Percentiles rank a stretch among this genome's conserved stretches.
Evolutionary conservation across 1,284 basidiomycete genomes (phyloP).

Genomic region (Cutaneotrichosporon curvatum): DNA sequence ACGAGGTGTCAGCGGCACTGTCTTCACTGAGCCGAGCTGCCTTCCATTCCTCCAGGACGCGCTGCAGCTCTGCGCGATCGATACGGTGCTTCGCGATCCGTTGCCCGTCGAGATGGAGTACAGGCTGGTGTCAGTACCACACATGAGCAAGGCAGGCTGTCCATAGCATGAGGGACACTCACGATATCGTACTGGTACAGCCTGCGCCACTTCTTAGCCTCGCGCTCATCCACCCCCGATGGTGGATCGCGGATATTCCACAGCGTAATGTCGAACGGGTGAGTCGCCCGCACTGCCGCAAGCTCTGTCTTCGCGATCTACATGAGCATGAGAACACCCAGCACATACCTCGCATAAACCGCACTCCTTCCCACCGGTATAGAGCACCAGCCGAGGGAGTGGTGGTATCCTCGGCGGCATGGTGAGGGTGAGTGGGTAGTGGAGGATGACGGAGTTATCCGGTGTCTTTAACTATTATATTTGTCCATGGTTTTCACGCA

Average conservation of each 20-base stretch:
- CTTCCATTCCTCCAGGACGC: slow-evolving; percentile 34
- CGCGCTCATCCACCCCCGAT: slow-evolving; percentile 18
- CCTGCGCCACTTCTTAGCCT: slow-evolving; percentile 39
- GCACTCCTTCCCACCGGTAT: slow-evolving; percentile 45
- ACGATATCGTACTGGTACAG: slow-evolving; percentile 45
- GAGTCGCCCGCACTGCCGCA: slow-evolving; percentile 24
- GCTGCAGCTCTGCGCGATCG: slow-evolving; percentile 26
- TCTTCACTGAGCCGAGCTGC: slow-evolving; percentile 4
- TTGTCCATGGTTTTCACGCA: too few species aligned
- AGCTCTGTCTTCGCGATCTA: slow-evolving; percentile 42
- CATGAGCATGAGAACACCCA: too few species aligned
- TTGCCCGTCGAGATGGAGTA: slow-evolving; percentile 39
- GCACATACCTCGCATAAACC: slow-evolving; percentile 42
- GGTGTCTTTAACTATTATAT: neutral
- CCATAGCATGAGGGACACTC: slow-evolving; percentile 9
- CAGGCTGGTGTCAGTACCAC: slow-evolving; percentile 29
- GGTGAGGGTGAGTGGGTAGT: neutral
- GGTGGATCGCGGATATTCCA: slow-evolving; percentile 45
- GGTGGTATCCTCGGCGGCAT: slow-evolving; percentile 34
- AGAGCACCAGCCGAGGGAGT: slow-evolving; percentile 40
- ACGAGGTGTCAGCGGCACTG: neutral
- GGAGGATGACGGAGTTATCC: neutral
- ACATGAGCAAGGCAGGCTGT: too few species aligned
- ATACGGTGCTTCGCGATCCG: slow-evolving; percentile 42
- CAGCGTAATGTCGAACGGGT: slow-evolving; percentile 36